These are phyloP conservation scores for Euryodendron excelsum DNA, from an alignment of 148 eudicot species.

Conservation along the genomic window DNA sequence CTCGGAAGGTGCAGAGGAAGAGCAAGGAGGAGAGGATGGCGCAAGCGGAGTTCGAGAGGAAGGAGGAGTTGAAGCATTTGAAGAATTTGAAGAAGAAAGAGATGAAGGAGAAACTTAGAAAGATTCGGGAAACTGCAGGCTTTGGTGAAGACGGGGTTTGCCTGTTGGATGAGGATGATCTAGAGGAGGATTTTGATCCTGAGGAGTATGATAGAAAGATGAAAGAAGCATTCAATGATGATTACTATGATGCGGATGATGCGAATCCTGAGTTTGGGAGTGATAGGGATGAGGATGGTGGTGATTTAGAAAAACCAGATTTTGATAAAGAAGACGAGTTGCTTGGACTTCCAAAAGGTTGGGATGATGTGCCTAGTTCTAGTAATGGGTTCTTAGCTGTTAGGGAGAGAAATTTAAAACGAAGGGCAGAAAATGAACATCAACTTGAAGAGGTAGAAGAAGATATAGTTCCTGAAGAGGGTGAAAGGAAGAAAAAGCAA, in stretches of 20 bases:
- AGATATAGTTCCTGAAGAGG: conserved; percentile 30
- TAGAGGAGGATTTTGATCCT: conserved; percentile 89
- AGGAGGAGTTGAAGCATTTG: conserved; percentile 85
- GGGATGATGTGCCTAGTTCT: conserved; percentile 56
- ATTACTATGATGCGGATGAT: conserved; percentile 73
- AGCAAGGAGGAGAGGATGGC: conserved; percentile 88
- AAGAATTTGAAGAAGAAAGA: conserved; percentile 93
- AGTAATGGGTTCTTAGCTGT: conserved; percentile 58
- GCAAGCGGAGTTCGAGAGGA: conserved; percentile 63
- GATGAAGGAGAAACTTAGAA: conserved; percentile 66
- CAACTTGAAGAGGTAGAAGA: conserved; percentile 18
- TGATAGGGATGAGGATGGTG: conserved; percentile 50
- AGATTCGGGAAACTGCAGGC: conserved; percentile 70
- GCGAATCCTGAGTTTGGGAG: conserved; percentile 68
- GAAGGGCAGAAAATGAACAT: conserved; percentile 27
- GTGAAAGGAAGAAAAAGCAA: conserved; percentile 53
- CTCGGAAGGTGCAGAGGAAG: conserved; percentile 71
- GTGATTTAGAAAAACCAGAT: conserved; percentile 71
- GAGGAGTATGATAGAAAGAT: conserved; percentile 76
- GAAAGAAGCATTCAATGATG: conserved; percentile 61
- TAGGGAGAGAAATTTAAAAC: conserved; percentile 44
- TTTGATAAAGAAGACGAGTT: conserved; percentile 84
- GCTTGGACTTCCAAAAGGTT: conserved; percentile 79
- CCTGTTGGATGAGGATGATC: conserved; percentile 61
- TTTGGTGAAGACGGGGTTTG: conserved; percentile 36